Percentiles rank a stretch among this genome's conserved stretches.
Conservation (phyloP, 345 rosid genomes). For the Boechera stricta region DNA sequence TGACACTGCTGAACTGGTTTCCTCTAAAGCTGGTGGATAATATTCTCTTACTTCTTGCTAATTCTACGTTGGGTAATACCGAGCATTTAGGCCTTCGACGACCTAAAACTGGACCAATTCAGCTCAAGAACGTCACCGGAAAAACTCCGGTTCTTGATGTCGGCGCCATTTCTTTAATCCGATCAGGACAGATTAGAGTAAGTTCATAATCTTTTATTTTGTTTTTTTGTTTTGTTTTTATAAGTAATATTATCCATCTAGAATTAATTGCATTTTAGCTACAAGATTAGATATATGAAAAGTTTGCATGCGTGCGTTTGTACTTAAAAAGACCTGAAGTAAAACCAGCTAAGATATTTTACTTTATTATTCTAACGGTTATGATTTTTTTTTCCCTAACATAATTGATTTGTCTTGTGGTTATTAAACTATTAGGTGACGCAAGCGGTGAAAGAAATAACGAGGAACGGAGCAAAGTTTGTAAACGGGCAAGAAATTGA, state of each 20-base stretch:
- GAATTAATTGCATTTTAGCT: neutral
- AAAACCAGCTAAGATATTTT: neutral
- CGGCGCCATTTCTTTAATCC: slow-evolving; percentile 74
- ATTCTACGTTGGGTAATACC: slow-evolving; percentile 64
- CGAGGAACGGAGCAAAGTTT: slow-evolving; percentile 68
- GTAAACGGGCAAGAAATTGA: slow-evolving; percentile 70
- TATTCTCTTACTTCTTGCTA: slow-evolving; percentile 58
- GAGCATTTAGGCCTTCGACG: slow-evolving; percentile 75
- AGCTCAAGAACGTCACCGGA: slow-evolving; percentile 84
- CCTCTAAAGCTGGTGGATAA: slow-evolving; percentile 74
- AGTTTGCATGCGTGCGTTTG: neutral
- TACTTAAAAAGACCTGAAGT: neutral
- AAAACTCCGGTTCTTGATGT: slow-evolving; percentile 95
- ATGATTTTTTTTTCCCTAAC: neutral
- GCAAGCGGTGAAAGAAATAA: slow-evolving; percentile 74
- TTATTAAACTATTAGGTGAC: slow-evolving; percentile 56
- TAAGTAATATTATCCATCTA: slow-evolving; percentile 2
- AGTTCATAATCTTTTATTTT: neutral
- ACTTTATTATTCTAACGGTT: neutral
- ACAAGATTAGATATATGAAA: neutral
- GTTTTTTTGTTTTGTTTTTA: no score
- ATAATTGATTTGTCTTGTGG: slow-evolving; percentile 16
- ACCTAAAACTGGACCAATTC: slow-evolving; percentile 88
- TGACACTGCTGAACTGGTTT: slow-evolving; percentile 80
- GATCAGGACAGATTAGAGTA: slow-evolving; percentile 80